phyloP scores from a whole-genome alignment of 1,284 basidiomycete species.

The Coniferiporia weirii region DNA sequence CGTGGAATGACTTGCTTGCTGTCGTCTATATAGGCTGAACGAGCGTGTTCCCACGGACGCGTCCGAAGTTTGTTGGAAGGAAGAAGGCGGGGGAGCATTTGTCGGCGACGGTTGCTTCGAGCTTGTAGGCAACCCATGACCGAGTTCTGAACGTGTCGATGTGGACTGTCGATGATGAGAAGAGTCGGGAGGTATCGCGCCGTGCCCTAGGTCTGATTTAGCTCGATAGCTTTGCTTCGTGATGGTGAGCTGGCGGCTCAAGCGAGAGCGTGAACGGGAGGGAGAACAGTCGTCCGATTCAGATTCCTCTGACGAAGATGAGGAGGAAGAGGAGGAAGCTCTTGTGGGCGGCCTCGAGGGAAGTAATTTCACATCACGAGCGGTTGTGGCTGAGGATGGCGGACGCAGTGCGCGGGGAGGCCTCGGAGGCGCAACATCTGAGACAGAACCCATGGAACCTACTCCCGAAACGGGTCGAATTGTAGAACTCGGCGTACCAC shows the following conservation, averaged over 20 bases:
- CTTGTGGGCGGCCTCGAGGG: slow-evolving; percentile 28
- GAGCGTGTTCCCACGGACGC: slow-evolving; percentile 23
- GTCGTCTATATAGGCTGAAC: slow-evolving; percentile 17
- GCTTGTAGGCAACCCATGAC: slow-evolving; percentile 9
- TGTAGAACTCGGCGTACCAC: slow-evolving; percentile 43
- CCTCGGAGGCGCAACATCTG: slow-evolving; percentile 16
- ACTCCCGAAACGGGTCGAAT: slow-evolving; percentile 31
- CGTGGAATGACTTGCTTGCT: slow-evolving; percentile 32
- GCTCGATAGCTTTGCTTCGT: slow-evolving; percentile 19
- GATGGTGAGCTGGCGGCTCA: slow-evolving; percentile 22
- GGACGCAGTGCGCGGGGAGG: slow-evolving; percentile 5
- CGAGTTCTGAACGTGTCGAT: slow-evolving; percentile 15
- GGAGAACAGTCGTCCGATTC: slow-evolving; percentile 42
- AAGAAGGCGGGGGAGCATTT: slow-evolving; percentile 21
- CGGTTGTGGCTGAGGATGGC: slow-evolving; percentile 2
- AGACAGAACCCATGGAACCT: slow-evolving; percentile 13
- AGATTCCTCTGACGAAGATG: slow-evolving; percentile 34
- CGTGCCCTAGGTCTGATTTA: slow-evolving; percentile 19
- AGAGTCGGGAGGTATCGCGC: slow-evolving; percentile 1
- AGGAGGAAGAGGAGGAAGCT: slow-evolving; percentile 29
- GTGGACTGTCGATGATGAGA: slow-evolving; percentile 17
- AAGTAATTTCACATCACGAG: not conserved
- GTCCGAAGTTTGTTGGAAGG: slow-evolving; percentile 26
- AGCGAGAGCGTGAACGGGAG: slow-evolving; percentile 24
- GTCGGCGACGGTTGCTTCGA: slow-evolving; percentile 17